Conservation (phyloP, 139 green algal species). For the Chlamydomonas schloesseri region DNA sequence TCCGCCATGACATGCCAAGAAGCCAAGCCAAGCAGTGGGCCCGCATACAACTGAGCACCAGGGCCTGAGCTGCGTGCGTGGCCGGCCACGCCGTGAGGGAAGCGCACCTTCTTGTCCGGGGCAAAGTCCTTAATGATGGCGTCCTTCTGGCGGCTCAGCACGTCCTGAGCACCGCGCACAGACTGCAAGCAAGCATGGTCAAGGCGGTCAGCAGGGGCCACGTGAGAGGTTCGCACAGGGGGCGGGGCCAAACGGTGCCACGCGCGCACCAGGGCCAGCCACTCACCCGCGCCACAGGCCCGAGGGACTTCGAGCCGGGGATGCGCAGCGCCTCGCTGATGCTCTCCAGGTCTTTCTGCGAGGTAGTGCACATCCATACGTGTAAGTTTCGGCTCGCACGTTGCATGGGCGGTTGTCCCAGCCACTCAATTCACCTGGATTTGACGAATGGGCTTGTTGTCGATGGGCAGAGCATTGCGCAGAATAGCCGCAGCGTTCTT, state of each 20-base stretch:
- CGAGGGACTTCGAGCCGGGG: slow-evolving; percentile 88
- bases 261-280: too few species aligned
- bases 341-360: slow-evolving; percentile 84
- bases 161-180: slow-evolving; percentile 67
- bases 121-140: slow-evolving; percentile 80
- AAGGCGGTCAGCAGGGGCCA: too few species aligned
- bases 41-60: too few species aligned
- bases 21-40: too few species aligned
- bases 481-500: slow-evolving; percentile 95
- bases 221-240: too few species aligned
- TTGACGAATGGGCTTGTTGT: slow-evolving; percentile 91
- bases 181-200: slow-evolving; percentile 43
- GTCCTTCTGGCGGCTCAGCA: slow-evolving; percentile 69
- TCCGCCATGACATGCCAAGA: too few species aligned
- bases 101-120: slow-evolving; percentile 79
- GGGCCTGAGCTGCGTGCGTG: too few species aligned
- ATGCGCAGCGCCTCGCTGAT: slow-evolving; percentile 92
- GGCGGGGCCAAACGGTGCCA: too few species aligned
- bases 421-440: slow-evolving; percentile 75
- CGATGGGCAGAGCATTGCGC: slow-evolving; percentile 94
- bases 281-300: slow-evolving; percentile 70
- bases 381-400: neutral
- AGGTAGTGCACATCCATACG: neutral
- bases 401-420: neutral
- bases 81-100: too few species aligned